Conservation (phyloP, 1,284 basidiomycete genomes). For the Tylopilus sp. region DNA sequence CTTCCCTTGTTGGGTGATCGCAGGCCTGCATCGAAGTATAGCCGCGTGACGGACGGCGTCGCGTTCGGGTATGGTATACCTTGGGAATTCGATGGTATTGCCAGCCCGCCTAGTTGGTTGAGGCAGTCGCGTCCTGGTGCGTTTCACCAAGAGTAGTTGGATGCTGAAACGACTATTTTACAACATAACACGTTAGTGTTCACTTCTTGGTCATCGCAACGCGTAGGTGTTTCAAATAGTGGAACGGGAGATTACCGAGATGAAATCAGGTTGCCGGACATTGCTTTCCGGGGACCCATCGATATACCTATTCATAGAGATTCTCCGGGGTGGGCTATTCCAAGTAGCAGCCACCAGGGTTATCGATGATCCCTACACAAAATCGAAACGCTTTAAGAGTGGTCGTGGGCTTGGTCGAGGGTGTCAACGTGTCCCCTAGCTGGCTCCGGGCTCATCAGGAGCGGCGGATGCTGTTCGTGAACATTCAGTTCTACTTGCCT, state of each 20-base stretch:
- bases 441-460: not conserved
- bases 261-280: conserved; percentile 22
- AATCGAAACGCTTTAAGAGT: conserved; percentile 1
- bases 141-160: conserved; percentile 6
- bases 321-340: conserved; percentile 7
- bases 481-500: not conserved
- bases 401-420: not conserved
- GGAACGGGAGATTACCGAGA: conserved; percentile 25
- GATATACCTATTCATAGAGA: conserved; percentile 5
- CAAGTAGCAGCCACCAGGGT: not conserved
- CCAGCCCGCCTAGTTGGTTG: not conserved
- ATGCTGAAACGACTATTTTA: conserved; percentile 5
- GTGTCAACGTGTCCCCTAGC: not conserved
- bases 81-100: not conserved
- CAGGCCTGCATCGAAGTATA: not conserved
- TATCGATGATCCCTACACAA: conserved; percentile 13
- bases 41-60: not conserved
- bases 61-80: no score
- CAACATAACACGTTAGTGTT: not conserved
- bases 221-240: not conserved
- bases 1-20: conserved; percentile 8
- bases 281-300: conserved; percentile 5
- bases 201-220: conserved; percentile 6
- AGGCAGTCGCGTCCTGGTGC: not conserved
- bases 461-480: not conserved